phyloP scores from a whole-genome alignment of 2,329 filamentous ascomycete species.

The Pseudogymnoascus sp. region DNA sequence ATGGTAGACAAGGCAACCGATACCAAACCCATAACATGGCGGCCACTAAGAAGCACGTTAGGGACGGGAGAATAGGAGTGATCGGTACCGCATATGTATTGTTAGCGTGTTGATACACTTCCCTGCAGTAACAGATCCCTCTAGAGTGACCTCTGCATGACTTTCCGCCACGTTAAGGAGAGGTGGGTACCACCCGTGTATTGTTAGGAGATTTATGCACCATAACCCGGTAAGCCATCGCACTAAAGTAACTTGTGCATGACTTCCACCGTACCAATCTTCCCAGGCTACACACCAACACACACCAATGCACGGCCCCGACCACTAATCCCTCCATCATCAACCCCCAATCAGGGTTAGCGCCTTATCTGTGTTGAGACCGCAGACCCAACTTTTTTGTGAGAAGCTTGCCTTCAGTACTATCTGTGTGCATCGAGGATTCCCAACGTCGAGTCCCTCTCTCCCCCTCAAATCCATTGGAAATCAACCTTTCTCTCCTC shows the following conservation, averaged over 20 bases:
- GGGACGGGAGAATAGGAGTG: not conserved
- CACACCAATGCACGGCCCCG: not conserved
- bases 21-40: not conserved
- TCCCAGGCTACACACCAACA: not conserved
- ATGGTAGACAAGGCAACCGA: not conserved
- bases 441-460: not conserved
- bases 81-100: not conserved
- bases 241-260: not conserved
- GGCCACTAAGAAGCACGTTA: not conserved
- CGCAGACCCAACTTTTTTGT: constrained; percentile 6
- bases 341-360: not conserved
- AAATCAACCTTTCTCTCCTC: not conserved
- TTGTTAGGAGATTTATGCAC: not conserved
- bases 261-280: not conserved
- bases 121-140: not conserved
- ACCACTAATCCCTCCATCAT: not conserved
- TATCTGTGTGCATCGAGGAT: not conserved
- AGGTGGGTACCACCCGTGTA: not conserved
- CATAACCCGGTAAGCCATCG: not conserved
- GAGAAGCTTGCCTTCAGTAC: not conserved
- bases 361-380: constrained; percentile 6
- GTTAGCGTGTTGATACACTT: not conserved
- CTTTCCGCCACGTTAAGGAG: not conserved
- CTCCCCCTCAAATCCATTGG: not conserved
- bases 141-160: not conserved